These are phyloP conservation scores for Alternaria dauci DNA, from an alignment of 2,329 filamentous ascomycete species.

Conservation along the genomic window DNA sequence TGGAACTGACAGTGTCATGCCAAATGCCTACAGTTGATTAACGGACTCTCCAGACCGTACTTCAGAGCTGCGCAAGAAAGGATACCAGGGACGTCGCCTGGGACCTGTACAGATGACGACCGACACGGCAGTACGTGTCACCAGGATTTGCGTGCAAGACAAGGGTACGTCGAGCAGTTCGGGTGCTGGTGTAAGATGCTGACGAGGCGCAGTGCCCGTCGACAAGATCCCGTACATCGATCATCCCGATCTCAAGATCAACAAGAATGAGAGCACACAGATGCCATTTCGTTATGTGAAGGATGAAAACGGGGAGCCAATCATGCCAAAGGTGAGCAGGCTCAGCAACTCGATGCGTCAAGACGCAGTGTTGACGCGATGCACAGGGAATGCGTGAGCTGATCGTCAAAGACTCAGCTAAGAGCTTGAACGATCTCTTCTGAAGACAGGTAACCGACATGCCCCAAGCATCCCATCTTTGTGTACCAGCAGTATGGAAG, in stretches of 20 bases:
- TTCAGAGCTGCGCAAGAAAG: slow-evolving; percentile 92
- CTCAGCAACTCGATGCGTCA: slow-evolving; percentile 21
- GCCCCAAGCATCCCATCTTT: neutral
- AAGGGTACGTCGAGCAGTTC: slow-evolving; percentile 67
- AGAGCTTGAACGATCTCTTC: slow-evolving; percentile 86
- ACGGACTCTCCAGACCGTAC: slow-evolving; percentile 74
- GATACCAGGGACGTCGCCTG: slow-evolving; percentile 84
- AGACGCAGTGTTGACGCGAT: slow-evolving; percentile 31
- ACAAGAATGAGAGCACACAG: slow-evolving; percentile 90
- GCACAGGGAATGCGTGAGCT: slow-evolving; percentile 89
- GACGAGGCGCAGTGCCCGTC: slow-evolving; percentile 68
- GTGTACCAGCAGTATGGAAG: slow-evolving; percentile 14
- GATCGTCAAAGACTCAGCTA: slow-evolving; percentile 93
- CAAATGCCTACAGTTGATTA: slow-evolving; percentile 22
- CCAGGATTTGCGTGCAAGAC: slow-evolving; percentile 85
- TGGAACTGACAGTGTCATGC: slow-evolving; percentile 19
- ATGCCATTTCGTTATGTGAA: slow-evolving; percentile 99
- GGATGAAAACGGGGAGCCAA: slow-evolving; percentile 74
- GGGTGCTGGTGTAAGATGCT: slow-evolving; percentile 20
- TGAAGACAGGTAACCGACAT: slow-evolving; percentile 47
- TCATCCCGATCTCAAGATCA: slow-evolving; percentile 87
- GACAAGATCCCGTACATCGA: slow-evolving; percentile 84
- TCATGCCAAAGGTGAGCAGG: slow-evolving; percentile 84
- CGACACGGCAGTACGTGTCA: slow-evolving; percentile 94
- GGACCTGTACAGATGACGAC: slow-evolving; percentile 98